Percentiles rank a stretch among this genome's conserved stretches.
Evolutionary conservation across 768 basidiomycete species (phyloP).

Genomic region (Trametes gibbosa): DNA sequence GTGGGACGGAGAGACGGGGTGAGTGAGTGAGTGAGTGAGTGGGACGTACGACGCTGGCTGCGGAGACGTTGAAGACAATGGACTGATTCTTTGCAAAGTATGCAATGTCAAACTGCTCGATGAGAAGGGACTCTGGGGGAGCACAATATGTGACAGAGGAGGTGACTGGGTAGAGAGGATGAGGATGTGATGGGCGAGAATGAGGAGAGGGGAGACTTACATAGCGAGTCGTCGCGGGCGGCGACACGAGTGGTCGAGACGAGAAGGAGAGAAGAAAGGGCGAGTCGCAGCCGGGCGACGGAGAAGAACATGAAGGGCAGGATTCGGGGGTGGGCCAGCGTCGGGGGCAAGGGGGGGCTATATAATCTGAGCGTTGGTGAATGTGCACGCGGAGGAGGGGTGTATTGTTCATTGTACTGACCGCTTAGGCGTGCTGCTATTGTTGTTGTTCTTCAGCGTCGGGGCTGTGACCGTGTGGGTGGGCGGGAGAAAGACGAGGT

Average conservation of each 20-base stretch:
- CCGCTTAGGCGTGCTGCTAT: conserved; percentile 7
- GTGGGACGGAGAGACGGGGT: not conserved
- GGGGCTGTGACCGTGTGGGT: not conserved
- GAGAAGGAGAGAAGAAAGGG: conserved; percentile 37
- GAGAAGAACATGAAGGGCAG: conserved; percentile 54
- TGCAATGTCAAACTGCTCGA: conserved; percentile 72
- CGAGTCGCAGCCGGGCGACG: conserved; percentile 77
- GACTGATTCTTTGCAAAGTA: conserved; percentile 72
- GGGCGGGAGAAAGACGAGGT: no score
- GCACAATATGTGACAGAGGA: conserved; percentile 87
- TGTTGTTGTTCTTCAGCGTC: conserved; percentile 14
- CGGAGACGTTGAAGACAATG: conserved; percentile 80
- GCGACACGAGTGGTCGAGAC: conserved; percentile 36
- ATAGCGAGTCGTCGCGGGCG: conserved; percentile 56
- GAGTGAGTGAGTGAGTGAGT: not conserved
- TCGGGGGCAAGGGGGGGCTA: not conserved
- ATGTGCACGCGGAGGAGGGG: conserved; percentile 11
- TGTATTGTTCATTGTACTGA: conserved; percentile 11
- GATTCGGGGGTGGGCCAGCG: conserved; percentile 1
- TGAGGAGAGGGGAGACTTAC: conserved; percentile 40
- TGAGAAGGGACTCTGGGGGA: conserved; percentile 74
- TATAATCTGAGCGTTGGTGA: not conserved
- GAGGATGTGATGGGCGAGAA: conserved; percentile 8
- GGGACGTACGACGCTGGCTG: conserved; percentile 68
- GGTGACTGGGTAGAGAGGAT: conserved; percentile 50